Percentiles rank a stretch among this genome's conserved stretches.
These are phyloP conservation scores for Cytospora mali DNA, from an alignment of 2,329 filamentous ascomycete species.

Conservation along the genomic window DNA sequence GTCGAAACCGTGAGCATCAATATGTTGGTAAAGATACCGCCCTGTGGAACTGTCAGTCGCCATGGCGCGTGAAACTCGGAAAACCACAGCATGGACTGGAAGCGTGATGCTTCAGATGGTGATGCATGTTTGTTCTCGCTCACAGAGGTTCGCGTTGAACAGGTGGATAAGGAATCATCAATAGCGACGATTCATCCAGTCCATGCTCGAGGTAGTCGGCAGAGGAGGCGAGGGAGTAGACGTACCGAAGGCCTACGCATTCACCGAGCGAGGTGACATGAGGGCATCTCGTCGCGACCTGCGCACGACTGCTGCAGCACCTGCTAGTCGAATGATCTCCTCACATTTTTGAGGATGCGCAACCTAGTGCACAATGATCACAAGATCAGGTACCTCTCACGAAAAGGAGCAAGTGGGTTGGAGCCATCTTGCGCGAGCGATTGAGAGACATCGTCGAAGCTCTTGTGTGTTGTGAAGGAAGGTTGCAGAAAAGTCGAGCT, in stretches of 20 bases:
- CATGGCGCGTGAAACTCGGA: constrained; percentile 2
- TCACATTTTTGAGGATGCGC: background rate
- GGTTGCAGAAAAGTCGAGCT: constrained; percentile 13
- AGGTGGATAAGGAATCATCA: constrained; percentile 62
- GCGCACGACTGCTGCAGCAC: constrained; percentile 23
- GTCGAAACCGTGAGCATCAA: background rate
- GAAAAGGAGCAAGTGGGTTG: background rate
- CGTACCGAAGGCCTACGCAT: constrained; percentile 9
- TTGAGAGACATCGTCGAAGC: background rate
- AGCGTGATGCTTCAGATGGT: constrained; percentile 65
- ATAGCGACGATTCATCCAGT: constrained; percentile 36
- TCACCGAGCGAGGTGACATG: background rate
- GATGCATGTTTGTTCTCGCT: constrained; percentile 74
- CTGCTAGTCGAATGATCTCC: constrained; percentile 3
- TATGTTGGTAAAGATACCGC: background rate
- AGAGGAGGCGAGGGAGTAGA: background rate
- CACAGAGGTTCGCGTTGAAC: constrained; percentile 61
- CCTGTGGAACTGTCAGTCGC: constrained; percentile 20
- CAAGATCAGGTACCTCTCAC: background rate
- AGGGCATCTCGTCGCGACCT: background rate
- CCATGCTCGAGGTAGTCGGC: constrained; percentile 17
- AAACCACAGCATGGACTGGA: constrained; percentile 28
- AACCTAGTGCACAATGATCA: background rate
- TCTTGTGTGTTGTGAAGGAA: constrained; percentile 12
- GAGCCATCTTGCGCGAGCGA: background rate